phyloP scores from a whole-genome alignment of 1,284 basidiomycete genomes.

The Sporisorium scitamineum region DNA sequence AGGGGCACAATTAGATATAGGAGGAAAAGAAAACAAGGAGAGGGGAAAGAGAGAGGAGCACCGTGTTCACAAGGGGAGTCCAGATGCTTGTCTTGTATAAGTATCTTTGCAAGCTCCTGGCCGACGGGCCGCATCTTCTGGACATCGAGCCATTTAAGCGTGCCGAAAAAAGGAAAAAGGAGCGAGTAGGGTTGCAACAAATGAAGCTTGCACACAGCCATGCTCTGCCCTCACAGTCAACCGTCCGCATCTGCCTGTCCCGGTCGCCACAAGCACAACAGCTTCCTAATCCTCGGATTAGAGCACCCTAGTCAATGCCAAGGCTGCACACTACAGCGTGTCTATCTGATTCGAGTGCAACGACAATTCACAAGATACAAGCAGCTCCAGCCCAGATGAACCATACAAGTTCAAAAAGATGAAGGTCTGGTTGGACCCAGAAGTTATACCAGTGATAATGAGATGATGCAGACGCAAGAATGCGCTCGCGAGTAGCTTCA shows the following conservation, averaged over 20 bases:
- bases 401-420: not conserved
- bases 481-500: too few relatives aligned
- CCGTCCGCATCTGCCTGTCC: not conserved
- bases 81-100: conserved; percentile 15
- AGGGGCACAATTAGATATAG: not conserved
- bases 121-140: not conserved
- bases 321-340: not conserved
- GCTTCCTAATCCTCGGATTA: not conserved
- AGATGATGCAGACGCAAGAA: too few relatives aligned
- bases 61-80: not conserved
- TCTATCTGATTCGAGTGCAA: not conserved
- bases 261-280: not conserved
- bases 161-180: not conserved
- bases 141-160: not conserved
- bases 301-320: not conserved
- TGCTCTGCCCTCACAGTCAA: not conserved
- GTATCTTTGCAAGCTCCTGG: conserved; percentile 12
- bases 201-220: conserved; percentile 4
- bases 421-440: too few relatives aligned
- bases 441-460: too few relatives aligned
- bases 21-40: not conserved
- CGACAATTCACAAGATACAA: not conserved
- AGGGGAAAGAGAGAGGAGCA: not conserved
- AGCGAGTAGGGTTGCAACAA: not conserved
- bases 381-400: not conserved